Evolutionary conservation across 177 flowering plant genomes (phyloP), one percentile per base, ranked within the genome.

Genomic region (Telopea speciosissima): DNA sequence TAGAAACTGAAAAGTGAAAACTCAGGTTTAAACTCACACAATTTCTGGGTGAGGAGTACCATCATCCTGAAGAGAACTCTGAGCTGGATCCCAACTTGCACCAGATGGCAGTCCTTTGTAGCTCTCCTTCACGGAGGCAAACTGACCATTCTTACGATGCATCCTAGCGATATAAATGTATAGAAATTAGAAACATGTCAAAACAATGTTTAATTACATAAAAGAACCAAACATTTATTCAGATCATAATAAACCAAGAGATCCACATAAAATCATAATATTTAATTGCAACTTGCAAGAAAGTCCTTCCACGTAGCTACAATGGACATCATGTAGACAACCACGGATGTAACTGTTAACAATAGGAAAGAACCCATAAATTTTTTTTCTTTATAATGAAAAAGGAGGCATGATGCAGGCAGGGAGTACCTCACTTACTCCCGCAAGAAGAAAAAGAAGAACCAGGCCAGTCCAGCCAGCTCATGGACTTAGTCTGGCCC

Each of bases 131-230:
- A 78, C 62, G 6, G 90, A 83, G 72, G 90, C 84, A 78, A 87
- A 88, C 68, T 88, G 92, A 23, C 92, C 92, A 74, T 85, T 87
- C 74, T 84, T 87, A 12, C 90, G 86, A 54, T 84, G 89, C 90
- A 84, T 85, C 83, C 92, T 88, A 70, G 12, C 21, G 67, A 49
- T 2, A 74, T 19, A 59, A 69, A 22, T 22, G 67, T 22, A 59
- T 68, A 24, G 19, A 64, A 73, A 24, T n/a, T 24, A 24, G 69
- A 67, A 33, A 26, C 23, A 42, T 49, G 24, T 63, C 24, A n/a
- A 62, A 26, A 10, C 13, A 23, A 8, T 62, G 22, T 52, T 36
- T 36, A 8, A 66, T 42, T 22, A 31, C 22, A 13, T 23, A 33
- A 66, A 28, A 25, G 13, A 70, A 45, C 40, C 40, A 67, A 49